Conservation (phyloP, 495 filamentous ascomycete species). For the Pseudotulostoma volvatum region DNA sequence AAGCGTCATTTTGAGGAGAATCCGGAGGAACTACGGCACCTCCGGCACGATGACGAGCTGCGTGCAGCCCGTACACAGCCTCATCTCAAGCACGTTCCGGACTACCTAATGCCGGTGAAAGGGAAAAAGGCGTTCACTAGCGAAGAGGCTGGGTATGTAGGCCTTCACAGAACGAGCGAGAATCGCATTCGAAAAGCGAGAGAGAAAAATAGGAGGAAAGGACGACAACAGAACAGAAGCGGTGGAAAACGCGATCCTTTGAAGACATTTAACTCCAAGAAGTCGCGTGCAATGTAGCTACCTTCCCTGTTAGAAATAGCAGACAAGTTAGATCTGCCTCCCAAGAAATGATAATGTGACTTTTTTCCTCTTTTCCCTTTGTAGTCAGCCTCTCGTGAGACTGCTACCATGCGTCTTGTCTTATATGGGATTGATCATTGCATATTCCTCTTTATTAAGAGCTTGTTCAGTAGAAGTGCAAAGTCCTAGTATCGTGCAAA, state of each 20-base stretch:
- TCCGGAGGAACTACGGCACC: constrained; percentile 66
- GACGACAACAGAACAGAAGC: constrained; percentile 27
- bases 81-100: constrained; percentile 89
- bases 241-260: constrained; percentile 59
- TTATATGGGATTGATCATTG: no score
- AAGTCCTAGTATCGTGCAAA: no score
- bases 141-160: constrained; percentile 53
- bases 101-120: constrained; percentile 76
- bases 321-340: no score
- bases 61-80: constrained; percentile 62
- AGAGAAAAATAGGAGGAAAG: constrained; percentile 39
- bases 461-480: no score
- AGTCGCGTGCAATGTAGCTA: no score
- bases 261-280: constrained; percentile 70
- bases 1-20: constrained; percentile 96
- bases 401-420: no score
- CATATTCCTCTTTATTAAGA: no score
- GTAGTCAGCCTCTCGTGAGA: no score
- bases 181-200: constrained; percentile 62
- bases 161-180: constrained; percentile 53
- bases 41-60: constrained; percentile 82
- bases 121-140: constrained; percentile 49
- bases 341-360: no score
- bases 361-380: no score
- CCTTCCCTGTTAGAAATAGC: no score